Conservation (phyloP, 2,329 filamentous ascomycete species). For the Neofusicoccum sp. region DNA sequence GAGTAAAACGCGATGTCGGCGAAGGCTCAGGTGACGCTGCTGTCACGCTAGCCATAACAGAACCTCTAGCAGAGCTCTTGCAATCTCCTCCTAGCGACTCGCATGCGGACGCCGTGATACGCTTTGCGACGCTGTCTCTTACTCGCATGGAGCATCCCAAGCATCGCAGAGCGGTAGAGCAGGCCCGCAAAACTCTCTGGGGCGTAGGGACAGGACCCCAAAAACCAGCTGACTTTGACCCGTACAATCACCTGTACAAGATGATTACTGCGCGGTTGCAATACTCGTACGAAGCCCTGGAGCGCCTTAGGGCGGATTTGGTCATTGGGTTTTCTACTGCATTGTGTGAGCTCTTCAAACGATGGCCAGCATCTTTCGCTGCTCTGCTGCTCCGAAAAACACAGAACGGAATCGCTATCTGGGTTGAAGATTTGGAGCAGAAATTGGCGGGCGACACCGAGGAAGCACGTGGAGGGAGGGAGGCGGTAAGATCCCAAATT, state of each 20-base stretch:
- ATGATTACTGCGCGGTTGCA: constrained; percentile 56
- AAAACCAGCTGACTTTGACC: constrained; percentile 48
- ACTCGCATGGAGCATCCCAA: constrained; percentile 54
- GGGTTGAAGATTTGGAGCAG: constrained; percentile 58
- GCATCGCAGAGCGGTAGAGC: constrained; percentile 49
- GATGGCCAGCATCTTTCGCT: constrained; percentile 48
- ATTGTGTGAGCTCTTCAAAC: constrained; percentile 42
- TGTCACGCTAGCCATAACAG: constrained; percentile 64
- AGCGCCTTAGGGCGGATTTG: constrained; percentile 39
- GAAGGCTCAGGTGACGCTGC: constrained; percentile 67
- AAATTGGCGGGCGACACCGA: constrained; percentile 24
- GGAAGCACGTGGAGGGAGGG: constrained; percentile 38
- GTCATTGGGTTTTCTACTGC: constrained; percentile 53
- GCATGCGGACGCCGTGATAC: not conserved
- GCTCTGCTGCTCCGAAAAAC: constrained; percentile 57
- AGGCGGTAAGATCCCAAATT: constrained; percentile 45
- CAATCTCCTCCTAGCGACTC: constrained; percentile 14
- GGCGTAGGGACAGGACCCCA: constrained; percentile 46
- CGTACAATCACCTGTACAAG: constrained; percentile 66
- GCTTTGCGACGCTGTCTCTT: constrained; percentile 38
- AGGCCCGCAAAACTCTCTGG: constrained; percentile 66
- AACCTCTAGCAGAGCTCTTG: constrained; percentile 60
- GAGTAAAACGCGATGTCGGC: constrained; percentile 46
- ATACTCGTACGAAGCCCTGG: constrained; percentile 52
- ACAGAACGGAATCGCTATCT: constrained; percentile 61